Evolutionary conservation across 2,329 filamentous ascomycete genomes (phyloP).

Genomic region (Cladophialophora carrionii): DNA sequence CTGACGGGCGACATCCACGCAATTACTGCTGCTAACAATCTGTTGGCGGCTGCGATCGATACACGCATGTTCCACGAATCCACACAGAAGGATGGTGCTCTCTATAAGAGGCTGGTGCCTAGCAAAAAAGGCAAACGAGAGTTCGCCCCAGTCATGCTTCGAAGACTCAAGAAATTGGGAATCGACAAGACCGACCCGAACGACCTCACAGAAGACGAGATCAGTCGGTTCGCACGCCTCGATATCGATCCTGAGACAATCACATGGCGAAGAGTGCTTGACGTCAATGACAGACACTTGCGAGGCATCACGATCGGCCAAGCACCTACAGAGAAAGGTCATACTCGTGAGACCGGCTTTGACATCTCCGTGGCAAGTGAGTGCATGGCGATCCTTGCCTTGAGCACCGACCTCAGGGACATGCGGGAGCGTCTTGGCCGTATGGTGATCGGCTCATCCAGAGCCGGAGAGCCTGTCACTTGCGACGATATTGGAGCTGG

Average conservation of each 20-base stretch:
- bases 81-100: constrained; percentile 84
- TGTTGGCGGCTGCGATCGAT: constrained; percentile 93
- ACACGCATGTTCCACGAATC: constrained; percentile 98
- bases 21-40: constrained; percentile 94
- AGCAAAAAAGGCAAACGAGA: constrained; percentile 84
- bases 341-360: constrained; percentile 86
- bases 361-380: constrained; percentile 98
- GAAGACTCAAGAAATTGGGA: constrained; percentile 89
- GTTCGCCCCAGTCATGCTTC: constrained; percentile 90
- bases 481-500: constrained; percentile 94
- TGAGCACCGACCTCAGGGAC: constrained; percentile 83
- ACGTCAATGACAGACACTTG: constrained; percentile 95
- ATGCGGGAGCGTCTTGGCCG: constrained; percentile 90
- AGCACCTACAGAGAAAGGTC: constrained; percentile 86
- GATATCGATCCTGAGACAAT: constrained; percentile 97
- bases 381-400: constrained; percentile 95
- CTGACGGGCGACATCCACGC: constrained; percentile 97
- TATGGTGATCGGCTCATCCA: constrained; percentile 93
- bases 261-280: constrained; percentile 92
- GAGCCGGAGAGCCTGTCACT: constrained; percentile 83
- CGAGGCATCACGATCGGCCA: constrained; percentile 86
- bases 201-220: constrained; percentile 87
- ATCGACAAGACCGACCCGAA: constrained; percentile 94
- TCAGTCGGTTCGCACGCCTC: constrained; percentile 82
- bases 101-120: constrained; percentile 87